Percentiles rank a stretch among this genome's conserved stretches.
Evolutionary conservation across 441 rosid species (phyloP).

Genomic region (Sinapis alba): DNA sequence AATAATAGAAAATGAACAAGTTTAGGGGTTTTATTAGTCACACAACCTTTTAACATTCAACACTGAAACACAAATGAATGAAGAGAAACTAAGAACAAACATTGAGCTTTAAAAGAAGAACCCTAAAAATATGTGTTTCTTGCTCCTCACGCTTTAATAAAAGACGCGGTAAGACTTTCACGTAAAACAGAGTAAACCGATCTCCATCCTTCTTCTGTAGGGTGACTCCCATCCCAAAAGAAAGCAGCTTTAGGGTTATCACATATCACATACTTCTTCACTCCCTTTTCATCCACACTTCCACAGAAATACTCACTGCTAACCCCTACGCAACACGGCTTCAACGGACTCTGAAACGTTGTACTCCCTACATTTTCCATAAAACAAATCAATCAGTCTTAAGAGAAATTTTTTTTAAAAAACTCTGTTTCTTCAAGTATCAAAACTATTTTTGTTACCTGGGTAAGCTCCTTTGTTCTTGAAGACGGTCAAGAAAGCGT

Average conservation of each 20-base stretch:
- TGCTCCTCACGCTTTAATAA: constrained; percentile 31
- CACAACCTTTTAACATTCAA: constrained; percentile 10
- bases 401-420: too few relatives aligned
- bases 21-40: constrained; percentile 29
- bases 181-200: constrained; percentile 42
- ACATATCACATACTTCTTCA: constrained; percentile 5
- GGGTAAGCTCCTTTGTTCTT: background rate
- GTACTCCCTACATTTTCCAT: background rate
- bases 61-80: constrained; percentile 34
- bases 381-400: background rate
- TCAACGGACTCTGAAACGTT: background rate
- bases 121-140: constrained; percentile 1
- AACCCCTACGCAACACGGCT: background rate
- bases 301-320: background rate
- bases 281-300: constrained; percentile 1
- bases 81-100: constrained; percentile 28
- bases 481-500: constrained; percentile 13
- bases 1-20: background rate
- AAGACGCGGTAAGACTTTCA: constrained; percentile 31
- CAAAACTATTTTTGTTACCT: background rate
- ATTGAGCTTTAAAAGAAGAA: constrained; percentile 7
- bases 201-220: constrained; percentile 41
- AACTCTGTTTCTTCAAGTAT: background rate
- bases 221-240: constrained; percentile 25
- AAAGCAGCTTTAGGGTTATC: constrained; percentile 4